Evolutionary conservation across 2,329 filamentous ascomycete species (phyloP), one percentile per base, ranked within the genome.

Genomic region (Gliomastix tumulicola): DNA sequence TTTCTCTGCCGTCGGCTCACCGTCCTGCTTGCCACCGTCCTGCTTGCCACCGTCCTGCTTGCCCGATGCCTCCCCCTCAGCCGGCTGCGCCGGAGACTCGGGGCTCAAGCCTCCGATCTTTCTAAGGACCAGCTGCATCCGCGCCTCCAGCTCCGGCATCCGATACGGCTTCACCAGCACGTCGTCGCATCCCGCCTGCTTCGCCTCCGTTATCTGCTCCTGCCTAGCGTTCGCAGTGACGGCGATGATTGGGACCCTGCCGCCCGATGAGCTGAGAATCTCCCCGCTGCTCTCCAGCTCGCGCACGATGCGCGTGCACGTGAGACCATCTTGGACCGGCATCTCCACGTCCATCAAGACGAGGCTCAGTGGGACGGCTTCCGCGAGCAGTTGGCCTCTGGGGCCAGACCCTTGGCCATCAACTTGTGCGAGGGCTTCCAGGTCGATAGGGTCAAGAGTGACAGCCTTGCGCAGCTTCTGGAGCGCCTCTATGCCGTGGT

Each of bases 321-420:
- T 76, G 39, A 83, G 60, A 0, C 83, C 83, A 46, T 86, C 80
- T 66, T 83, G 82, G 13, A 85, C 60, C 2, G 82, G 82, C 82
- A 87, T 86, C 50, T 86, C 80, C 46, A 84, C 77, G 48, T 87
- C 83, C 82, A 87, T 87, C 16, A 87, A 63, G 15, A 87, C 74
- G 5, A 85, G 64, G 34, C 74, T 74, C 18, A 82, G 58, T 2
- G 65, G 59, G 19, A 68, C 45, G 6, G 47, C 28, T 21, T 37
- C 22, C n/a, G 6, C 36, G 17, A n/a, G n/a, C 13, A n/a, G n/a
- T n/a, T n/a, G n/a, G n/a, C n/a, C n/a, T n/a, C n/a, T n/a, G 25
- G 13, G n/a, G 17, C 25, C 25, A 1, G 25, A 28, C 17, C 22
- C 13, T 30, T 19, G 15, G 11, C 32, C 10, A 18, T 21, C 21